Evolutionary conservation across 257 asterid species (phyloP).

Genomic region (Scutellaria minor): DNA sequence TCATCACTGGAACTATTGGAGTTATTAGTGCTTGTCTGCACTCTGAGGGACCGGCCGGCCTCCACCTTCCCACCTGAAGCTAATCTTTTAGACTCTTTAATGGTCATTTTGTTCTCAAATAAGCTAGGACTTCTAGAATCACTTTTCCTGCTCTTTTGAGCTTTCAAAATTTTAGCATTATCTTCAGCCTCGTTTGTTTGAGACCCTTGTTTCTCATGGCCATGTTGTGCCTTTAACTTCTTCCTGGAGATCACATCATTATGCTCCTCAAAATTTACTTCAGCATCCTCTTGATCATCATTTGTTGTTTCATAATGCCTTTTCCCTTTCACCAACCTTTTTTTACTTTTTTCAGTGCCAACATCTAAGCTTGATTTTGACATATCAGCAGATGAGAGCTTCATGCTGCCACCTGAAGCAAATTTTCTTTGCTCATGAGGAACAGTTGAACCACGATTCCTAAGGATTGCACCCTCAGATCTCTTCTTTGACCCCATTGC

Average conservation of each 20-base stretch:
- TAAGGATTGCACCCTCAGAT: conserved; percentile 46
- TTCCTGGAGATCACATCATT: conserved; percentile 46
- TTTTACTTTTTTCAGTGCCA: conserved; percentile 46
- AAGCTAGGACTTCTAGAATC: conserved; percentile 39
- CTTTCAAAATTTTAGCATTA: conserved; percentile 48
- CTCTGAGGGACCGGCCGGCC: conserved; percentile 34
- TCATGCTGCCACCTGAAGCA: conserved; percentile 39
- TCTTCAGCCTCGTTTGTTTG: conserved; percentile 44
- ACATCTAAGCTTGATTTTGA: conserved; percentile 42
- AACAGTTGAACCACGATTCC: conserved; percentile 43
- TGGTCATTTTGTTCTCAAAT: conserved; percentile 40
- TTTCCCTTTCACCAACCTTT: conserved; percentile 46
- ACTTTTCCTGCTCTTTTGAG: conserved; percentile 43
- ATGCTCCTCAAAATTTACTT: conserved; percentile 42
- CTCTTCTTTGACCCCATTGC: conserved; percentile 49
- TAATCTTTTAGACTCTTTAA: conserved; percentile 44
- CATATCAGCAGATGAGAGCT: conserved; percentile 46
- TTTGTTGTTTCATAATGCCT: conserved; percentile 42
- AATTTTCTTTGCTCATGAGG: conserved; percentile 39
- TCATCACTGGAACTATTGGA: conserved; percentile 57
- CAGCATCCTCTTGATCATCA: conserved; percentile 40
- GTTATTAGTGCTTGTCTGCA: conserved; percentile 41
- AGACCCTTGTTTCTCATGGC: conserved; percentile 47
- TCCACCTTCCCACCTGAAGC: conserved; percentile 46
- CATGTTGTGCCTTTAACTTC: conserved; percentile 50